Evolutionary conservation across 441 rosid genomes (phyloP).

Genomic region (Aleurites moluccanus): DNA sequence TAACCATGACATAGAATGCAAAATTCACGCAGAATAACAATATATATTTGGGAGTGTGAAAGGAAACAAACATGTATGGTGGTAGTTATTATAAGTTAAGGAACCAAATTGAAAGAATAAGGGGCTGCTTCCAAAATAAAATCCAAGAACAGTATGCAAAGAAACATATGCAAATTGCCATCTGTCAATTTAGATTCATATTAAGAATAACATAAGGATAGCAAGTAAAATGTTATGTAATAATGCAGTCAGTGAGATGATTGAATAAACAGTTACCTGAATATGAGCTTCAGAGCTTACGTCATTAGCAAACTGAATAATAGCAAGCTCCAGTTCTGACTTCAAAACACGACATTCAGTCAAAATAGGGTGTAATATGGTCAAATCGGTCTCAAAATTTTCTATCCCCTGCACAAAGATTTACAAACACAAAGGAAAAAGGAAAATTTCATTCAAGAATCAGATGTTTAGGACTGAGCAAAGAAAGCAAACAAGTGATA

Average conservation of each 20-base stretch:
- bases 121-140: background rate
- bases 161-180: slow-evolving; percentile 3
- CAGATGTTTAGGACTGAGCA: background rate
- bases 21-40: background rate
- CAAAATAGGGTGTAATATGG: slow-evolving; percentile 77
- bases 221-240: background rate
- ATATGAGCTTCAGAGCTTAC: slow-evolving; percentile 97
- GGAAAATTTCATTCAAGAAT: slow-evolving; percentile 1
- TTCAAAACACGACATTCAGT: slow-evolving; percentile 89
- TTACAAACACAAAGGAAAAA: slow-evolving; percentile 1
- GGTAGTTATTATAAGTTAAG: background rate
- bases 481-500: slow-evolving; percentile 8
- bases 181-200: background rate
- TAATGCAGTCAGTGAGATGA: slow-evolving; percentile 10
- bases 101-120: slow-evolving; percentile 2
- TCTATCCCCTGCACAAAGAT: slow-evolving; percentile 60
- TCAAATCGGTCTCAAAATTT: slow-evolving; percentile 64
- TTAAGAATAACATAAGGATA: background rate
- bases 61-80: background rate
- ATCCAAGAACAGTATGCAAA: background rate
- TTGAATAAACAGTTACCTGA: slow-evolving; percentile 48
- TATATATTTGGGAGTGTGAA: background rate
- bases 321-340: slow-evolving; percentile 75
- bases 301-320: slow-evolving; percentile 90
- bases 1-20: background rate